Conservation (phyloP, 2,329 filamentous ascomycete species). For the Alternaria consortialis region DNA sequence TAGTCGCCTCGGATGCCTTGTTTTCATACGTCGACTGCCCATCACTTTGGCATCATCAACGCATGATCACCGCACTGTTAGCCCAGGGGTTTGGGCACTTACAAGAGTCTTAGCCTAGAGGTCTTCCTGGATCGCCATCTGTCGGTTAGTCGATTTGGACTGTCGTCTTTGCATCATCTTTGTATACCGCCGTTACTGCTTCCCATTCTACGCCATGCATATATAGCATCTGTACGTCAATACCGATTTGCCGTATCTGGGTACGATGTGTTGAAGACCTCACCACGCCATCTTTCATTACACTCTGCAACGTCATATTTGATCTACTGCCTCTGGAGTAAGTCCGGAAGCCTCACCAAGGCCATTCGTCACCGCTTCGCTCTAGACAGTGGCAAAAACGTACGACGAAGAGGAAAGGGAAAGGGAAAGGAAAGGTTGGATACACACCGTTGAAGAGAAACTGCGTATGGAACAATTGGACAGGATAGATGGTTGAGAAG, state of each 20-base stretch:
- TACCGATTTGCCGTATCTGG: neutral
- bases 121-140: neutral
- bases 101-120: neutral
- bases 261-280: neutral
- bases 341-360: conserved; percentile 12
- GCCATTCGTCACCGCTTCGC: conserved; percentile 18
- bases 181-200: no score
- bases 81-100: neutral
- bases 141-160: neutral
- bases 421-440: neutral
- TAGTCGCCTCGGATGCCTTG: neutral
- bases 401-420: conserved; percentile 9
- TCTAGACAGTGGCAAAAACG: neutral
- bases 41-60: neutral
- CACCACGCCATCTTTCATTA: neutral
- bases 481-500: neutral
- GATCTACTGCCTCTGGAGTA: neutral
- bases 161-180: no score
- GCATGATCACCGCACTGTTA: no score
- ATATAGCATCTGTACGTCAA: neutral
- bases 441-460: neutral
- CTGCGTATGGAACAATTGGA: neutral
- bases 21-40: neutral
- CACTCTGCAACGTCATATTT: neutral
- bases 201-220: no score